Percentiles rank a stretch among this genome's conserved stretches.
phyloP scores from a whole-genome alignment of 176 grass and related monocot species.

The Dendrocalamus sinicus region DNA sequence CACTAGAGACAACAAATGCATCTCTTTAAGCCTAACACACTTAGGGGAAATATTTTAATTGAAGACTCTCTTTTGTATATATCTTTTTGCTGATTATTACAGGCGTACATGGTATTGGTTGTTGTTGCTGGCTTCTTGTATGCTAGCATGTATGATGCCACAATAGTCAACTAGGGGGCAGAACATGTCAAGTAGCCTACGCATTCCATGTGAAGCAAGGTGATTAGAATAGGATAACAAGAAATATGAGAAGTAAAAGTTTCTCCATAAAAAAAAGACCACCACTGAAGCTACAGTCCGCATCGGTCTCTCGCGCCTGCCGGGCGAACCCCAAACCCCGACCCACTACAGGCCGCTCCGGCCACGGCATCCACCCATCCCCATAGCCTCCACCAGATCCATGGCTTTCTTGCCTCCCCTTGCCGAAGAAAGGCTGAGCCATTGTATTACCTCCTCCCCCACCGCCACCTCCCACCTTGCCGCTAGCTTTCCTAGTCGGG shows the following conservation, averaged over 20 bases:
- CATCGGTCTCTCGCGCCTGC: too few species aligned
- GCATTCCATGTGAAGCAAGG: background rate
- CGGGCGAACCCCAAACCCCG: too few species aligned
- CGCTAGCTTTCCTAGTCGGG: too few species aligned
- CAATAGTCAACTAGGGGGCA: background rate
- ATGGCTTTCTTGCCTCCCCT: too few species aligned
- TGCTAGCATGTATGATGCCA: background rate
- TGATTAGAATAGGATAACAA: background rate
- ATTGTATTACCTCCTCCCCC: too few species aligned
- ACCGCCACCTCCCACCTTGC: too few species aligned
- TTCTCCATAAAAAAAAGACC: too few species aligned
- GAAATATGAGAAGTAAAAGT: background rate
- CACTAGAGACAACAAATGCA: conserved; percentile 33
- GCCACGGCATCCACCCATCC: too few species aligned
- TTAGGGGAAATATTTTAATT: conserved; percentile 24
- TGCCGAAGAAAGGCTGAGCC: too few species aligned
- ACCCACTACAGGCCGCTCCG: accelerated
- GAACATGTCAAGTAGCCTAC: background rate
- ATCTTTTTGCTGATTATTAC: conserved; percentile 29
- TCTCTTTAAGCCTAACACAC: conserved; percentile 45
- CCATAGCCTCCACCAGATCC: too few species aligned
- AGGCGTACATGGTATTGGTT: background rate
- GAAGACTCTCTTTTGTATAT: background rate
- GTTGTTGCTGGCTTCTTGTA: background rate
- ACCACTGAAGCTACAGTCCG: too few species aligned